Evolutionary conservation across 768 basidiomycete species (phyloP).

Genomic region (Clitopilus hobsonii): DNA sequence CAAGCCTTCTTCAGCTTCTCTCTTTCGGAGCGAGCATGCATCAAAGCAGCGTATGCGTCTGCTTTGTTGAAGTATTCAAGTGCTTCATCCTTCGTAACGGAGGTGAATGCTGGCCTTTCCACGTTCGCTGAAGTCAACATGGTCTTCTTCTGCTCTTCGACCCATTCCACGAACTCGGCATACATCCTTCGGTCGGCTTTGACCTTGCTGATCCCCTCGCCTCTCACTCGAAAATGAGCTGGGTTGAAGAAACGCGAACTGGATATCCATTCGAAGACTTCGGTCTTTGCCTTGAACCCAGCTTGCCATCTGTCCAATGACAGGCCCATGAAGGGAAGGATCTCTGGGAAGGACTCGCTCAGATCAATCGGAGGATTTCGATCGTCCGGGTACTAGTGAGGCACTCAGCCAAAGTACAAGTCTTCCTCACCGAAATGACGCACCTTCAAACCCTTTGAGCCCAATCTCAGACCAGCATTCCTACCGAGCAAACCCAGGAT

Average conservation of each 20-base stretch:
- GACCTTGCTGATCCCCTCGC: conserved; percentile 36
- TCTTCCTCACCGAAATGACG: background rate
- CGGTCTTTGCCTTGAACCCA: conserved; percentile 51
- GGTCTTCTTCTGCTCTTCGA: conserved; percentile 12
- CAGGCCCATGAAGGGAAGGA: conserved; percentile 54
- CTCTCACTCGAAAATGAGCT: conserved; percentile 26
- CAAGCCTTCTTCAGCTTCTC: conserved; percentile 38
- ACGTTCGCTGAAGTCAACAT: background rate
- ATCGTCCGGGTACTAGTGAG: conserved; percentile 29
- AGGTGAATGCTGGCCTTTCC: conserved; percentile 12
- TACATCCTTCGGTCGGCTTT: conserved; percentile 53
- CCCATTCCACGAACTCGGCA: conserved; percentile 51
- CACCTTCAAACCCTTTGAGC: conserved; percentile 55
- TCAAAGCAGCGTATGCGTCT: conserved; percentile 37
- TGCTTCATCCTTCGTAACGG: conserved; percentile 37
- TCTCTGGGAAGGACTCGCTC: conserved; percentile 40
- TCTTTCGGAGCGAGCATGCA: conserved; percentile 20
- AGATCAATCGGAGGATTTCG: conserved; percentile 47
- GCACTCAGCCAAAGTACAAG: background rate
- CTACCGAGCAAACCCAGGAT: conserved; percentile 55
- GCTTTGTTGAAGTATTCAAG: conserved; percentile 48
- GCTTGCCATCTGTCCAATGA: conserved; percentile 43
- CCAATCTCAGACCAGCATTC: conserved; percentile 45
- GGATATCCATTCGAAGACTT: conserved; percentile 55
- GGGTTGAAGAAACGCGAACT: conserved; percentile 51